A percentile compares a stretch with the other conserved stretches of the same genome.
Conservation (phyloP, 2,329 filamentous ascomycete genomes). For the Colletotrichum truncatum region DNA sequence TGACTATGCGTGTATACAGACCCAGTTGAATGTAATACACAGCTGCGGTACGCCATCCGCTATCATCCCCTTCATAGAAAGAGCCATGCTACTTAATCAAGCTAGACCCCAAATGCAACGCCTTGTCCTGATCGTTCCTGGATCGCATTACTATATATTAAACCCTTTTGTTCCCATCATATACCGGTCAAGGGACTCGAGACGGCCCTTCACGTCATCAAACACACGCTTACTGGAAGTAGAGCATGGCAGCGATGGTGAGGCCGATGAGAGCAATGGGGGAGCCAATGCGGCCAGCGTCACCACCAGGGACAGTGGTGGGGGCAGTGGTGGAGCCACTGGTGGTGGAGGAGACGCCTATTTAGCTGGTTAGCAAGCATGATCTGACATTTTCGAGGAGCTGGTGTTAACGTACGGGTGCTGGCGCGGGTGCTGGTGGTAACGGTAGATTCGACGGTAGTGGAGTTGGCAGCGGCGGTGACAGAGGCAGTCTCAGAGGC, state of each 20-base stretch:
- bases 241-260: slow-evolving; percentile 49
- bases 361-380: slow-evolving; percentile 11
- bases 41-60: slow-evolving; percentile 2
- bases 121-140: slow-evolving; percentile 23
- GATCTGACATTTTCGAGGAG: neutral
- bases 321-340: slow-evolving; percentile 44
- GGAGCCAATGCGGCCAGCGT: slow-evolving; percentile 41
- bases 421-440: slow-evolving; percentile 31
- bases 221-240: slow-evolving; percentile 48
- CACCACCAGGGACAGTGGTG: slow-evolving; percentile 38
- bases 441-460: slow-evolving; percentile 19
- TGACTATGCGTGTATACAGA: slow-evolving; percentile 18
- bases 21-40: neutral
- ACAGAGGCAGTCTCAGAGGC: slow-evolving; percentile 27
- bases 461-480: slow-evolving; percentile 25
- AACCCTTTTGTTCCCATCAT: slow-evolving; percentile 28
- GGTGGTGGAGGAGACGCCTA: slow-evolving; percentile 35
- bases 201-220: neutral
- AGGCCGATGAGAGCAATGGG: slow-evolving; percentile 51
- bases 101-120: slow-evolving; percentile 21
- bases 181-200: slow-evolving; percentile 3
- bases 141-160: slow-evolving; percentile 30
- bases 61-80: neutral
- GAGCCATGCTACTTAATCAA: slow-evolving; percentile 15
- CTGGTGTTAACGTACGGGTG: slow-evolving; percentile 15